Percentiles rank a stretch among this genome's conserved stretches.
phyloP scores from a whole-genome alignment of 352 stramenopile species.

The Poterioochromonas sp. region DNA sequence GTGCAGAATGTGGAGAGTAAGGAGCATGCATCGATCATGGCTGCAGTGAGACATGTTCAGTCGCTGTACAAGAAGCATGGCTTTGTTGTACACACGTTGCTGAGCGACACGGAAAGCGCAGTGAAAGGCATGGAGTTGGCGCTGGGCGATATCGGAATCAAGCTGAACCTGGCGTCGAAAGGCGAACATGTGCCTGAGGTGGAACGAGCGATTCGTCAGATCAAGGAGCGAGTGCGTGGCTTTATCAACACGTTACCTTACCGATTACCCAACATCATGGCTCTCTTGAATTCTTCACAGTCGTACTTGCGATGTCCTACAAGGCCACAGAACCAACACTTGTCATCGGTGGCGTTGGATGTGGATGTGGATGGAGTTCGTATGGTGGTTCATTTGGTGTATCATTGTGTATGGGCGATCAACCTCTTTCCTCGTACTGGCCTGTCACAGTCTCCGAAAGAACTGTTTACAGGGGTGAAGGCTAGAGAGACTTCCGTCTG shows the following conservation, averaged over 20 bases:
- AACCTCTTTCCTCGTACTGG: neutral
- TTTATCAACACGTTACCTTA: conserved; percentile 11
- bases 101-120: neutral
- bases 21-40: neutral
- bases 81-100: conserved; percentile 16
- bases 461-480: conserved; percentile 11
- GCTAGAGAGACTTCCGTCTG: neutral
- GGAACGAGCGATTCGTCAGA: neutral
- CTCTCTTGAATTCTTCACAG: conserved; percentile 8
- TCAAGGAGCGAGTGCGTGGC: conserved; percentile 1
- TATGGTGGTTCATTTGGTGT: neutral
- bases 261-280: neutral
- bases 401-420: neutral
- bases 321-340: conserved; percentile 10
- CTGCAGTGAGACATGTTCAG: neutral
- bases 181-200: conserved; percentile 4
- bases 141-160: neutral
- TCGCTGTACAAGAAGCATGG: neutral
- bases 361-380: conserved; percentile 8
- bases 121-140: neutral
- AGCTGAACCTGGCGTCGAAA: neutral
- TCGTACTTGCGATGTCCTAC: conserved; percentile 10
- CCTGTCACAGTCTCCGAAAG: neutral
- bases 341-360: conserved; percentile 8
- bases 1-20: conserved; percentile 10